phyloP scores from a whole-genome alignment of 768 basidiomycete species.

The Phlebiopsis flavidoalba region DNA sequence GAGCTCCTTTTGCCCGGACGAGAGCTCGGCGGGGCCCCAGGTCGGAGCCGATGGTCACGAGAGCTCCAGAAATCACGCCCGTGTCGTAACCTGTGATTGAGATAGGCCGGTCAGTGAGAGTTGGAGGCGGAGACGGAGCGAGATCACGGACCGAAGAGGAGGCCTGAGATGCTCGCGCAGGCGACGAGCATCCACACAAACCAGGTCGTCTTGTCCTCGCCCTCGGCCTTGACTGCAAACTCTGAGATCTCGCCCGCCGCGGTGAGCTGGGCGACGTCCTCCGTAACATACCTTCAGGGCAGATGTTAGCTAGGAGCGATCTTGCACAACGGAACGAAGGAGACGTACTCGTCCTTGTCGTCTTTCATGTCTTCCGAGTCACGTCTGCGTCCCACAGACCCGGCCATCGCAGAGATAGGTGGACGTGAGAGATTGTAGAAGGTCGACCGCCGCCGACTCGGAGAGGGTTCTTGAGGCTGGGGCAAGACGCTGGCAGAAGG shows the following conservation, averaged over 20 bases:
- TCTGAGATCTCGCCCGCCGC: slow-evolving; percentile 51
- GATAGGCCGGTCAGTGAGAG: not conserved
- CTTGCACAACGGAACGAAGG: not conserved
- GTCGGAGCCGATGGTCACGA: slow-evolving; percentile 67
- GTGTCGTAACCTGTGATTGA: slow-evolving; percentile 64
- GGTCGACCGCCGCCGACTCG: not conserved
- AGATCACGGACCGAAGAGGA: slow-evolving; percentile 59
- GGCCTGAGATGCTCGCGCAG: slow-evolving; percentile 70
- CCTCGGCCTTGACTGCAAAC: slow-evolving; percentile 53
- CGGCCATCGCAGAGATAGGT: not conserved
- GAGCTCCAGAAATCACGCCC: slow-evolving; percentile 75
- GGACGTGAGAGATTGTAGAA: not conserved
- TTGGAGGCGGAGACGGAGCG: not conserved
- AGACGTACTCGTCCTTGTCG: slow-evolving; percentile 6
- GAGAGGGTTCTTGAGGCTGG: slow-evolving; percentile 4
- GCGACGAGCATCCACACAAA: slow-evolving; percentile 77
- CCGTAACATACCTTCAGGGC: slow-evolving; percentile 5
- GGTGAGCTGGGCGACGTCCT: slow-evolving; percentile 12
- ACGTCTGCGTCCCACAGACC: not conserved
- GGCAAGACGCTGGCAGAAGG: not conserved
- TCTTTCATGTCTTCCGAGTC: slow-evolving; percentile 9
- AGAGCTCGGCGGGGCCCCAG: slow-evolving; percentile 51
- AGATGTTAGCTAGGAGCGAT: not conserved
- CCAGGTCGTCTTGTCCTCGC: slow-evolving; percentile 61
- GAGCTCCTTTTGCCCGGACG: slow-evolving; percentile 69